Evolutionary conservation across 2,329 filamentous ascomycete species (phyloP).

Genomic region (Periconia digitata): DNA sequence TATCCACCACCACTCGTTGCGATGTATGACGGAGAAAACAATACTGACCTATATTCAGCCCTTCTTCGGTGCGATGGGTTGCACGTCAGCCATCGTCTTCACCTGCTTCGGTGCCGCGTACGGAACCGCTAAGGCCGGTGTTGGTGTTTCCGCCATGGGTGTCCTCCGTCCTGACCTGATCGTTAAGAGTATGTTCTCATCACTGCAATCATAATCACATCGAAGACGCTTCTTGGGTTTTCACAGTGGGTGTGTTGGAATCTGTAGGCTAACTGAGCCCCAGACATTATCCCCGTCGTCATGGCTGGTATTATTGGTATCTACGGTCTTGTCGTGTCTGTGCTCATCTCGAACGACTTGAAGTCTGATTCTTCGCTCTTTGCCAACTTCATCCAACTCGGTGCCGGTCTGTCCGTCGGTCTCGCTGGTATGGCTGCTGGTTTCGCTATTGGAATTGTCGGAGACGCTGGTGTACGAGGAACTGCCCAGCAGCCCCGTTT

Average conservation of each 20-base stretch:
- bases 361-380: conserved; percentile 51
- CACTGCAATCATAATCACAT: neutral
- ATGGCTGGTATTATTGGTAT: conserved; percentile 99
- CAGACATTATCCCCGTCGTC: conserved; percentile 99
- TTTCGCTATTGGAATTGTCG: conserved; percentile 65
- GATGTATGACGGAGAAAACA: neutral
- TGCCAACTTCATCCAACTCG: conserved; percentile 56
- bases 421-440: conserved; percentile 91
- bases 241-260: neutral
- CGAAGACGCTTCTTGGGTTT: neutral
- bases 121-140: conserved; percentile 98
- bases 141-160: conserved; percentile 98
- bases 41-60: conserved; percentile 54
- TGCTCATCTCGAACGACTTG: conserved; percentile 57
- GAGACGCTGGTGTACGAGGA: conserved; percentile 85
- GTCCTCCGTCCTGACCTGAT: conserved; percentile 96
- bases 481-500: conserved; percentile 81
- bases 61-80: conserved; percentile 98
- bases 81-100: conserved; percentile 92
- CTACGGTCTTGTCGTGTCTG: conserved; percentile 62
- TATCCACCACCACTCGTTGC: neutral
- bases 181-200: conserved; percentile 83
- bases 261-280: neutral
- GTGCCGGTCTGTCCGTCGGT: conserved; percentile 61
- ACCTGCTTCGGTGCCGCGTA: conserved; percentile 96